A percentile compares a stretch with the other conserved stretches of the same genome.
phyloP scores from a whole-genome alignment of 352 stramenopile species.

The Phytopythium boreale region DNA sequence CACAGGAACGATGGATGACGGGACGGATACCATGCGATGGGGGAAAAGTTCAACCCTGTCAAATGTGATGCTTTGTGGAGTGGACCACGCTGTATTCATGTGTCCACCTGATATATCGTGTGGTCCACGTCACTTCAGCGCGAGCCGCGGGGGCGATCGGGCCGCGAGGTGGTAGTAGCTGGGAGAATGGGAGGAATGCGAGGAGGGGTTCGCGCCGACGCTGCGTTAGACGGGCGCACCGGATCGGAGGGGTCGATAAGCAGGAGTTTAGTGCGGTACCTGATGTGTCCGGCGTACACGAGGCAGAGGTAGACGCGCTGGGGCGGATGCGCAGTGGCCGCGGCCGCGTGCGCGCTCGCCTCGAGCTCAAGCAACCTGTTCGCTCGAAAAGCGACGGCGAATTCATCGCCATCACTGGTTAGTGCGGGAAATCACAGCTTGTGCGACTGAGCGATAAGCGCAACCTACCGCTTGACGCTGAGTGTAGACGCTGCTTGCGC shows the following conservation, averaged over 20 bases:
- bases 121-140: conserved; percentile 6
- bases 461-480: conserved; percentile 39
- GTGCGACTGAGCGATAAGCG: not conserved
- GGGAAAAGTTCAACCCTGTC: conserved; percentile 24
- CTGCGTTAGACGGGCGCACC: not conserved
- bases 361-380: conserved; percentile 36
- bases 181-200: not conserved
- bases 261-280: conserved; percentile 15
- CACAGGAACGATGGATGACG: conserved; percentile 1
- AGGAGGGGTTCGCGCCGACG: not conserved
- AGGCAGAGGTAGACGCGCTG: conserved; percentile 43
- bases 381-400: not conserved
- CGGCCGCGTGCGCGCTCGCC: conserved; percentile 20
- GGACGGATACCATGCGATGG: not conserved
- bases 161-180: conserved; percentile 47
- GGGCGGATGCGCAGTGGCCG: conserved; percentile 1
- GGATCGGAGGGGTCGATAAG: not conserved
- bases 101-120: not conserved
- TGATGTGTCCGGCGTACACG: conserved; percentile 46
- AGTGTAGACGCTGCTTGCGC: conserved; percentile 11
- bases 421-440: no score
- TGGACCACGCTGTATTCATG: not conserved
- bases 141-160: conserved; percentile 15
- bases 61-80: conserved; percentile 4
- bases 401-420: not conserved